Base-by-base conservation (phyloP, 768 basidiomycete genomes). In the Royoungia palumana region DNA sequence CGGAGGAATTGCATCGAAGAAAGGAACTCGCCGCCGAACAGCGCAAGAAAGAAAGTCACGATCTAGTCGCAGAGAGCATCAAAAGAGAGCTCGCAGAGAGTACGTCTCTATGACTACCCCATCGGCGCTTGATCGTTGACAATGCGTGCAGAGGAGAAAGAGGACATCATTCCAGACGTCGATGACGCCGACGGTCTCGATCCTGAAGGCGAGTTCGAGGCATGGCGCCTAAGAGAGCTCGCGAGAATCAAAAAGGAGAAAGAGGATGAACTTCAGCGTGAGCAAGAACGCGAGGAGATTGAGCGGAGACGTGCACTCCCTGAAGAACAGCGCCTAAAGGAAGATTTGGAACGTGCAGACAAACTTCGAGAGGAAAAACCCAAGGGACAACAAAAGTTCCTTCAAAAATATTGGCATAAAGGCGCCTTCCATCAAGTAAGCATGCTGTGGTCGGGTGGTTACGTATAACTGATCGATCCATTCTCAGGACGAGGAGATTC, bases 381-480 rank as follows among this genome's bases (percentile, higher is more conserved):
- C 1, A 89, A 96, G 64, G 92, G 90, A 4, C 79, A 89, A 54
- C 89, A 93, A 64, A 89, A 83, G 63, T 98, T 98, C 71, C 68
- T 98, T 54, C 94, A 98, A 67, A 98, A 96, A 70, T 99, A 96
- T 66, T 98, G 93, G 84, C 96, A 99, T 74, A 97, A 95, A 70
- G 96, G 96, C 59, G 96, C 95, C 51, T 99, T 98, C 76, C 93
- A 96, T 67, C 91, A 94, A 80, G 94, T 89, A 50, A 27, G 77
- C 63, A 11, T 32, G 35, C 37, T 51, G 36, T 17, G 13, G 32
- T 11, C 6, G 49, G 22, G 44, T 35, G 36, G 38, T 32, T 37
- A 25, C 44, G 30, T 45, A 35, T 34, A 46, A n/a, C 19, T 68
- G 41, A 66, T 43, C 24, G 19, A 16, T 41, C 7, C 66, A 28